Evolutionary conservation across 768 basidiomycete genomes (phyloP).

Genomic region (Agrocybe praecox): DNA sequence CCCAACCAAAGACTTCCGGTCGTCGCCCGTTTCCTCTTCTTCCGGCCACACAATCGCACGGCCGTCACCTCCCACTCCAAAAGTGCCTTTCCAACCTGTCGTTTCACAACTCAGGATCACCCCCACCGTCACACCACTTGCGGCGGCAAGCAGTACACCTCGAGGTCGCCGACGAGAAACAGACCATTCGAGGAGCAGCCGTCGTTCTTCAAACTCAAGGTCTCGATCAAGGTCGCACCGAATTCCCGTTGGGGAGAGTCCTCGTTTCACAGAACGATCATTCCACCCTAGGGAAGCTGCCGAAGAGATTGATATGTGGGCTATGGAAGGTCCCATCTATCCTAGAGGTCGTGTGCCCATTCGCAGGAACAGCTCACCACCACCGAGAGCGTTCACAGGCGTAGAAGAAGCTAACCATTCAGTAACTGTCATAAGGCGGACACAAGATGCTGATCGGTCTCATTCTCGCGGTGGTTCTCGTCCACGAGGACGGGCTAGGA

Average conservation of each 20-base stretch:
- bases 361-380: slow-evolving; percentile 63
- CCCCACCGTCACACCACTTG: slow-evolving; percentile 18
- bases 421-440: slow-evolving; percentile 23
- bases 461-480: slow-evolving; percentile 26
- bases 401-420: slow-evolving; percentile 28
- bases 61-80: slow-evolving; percentile 65
- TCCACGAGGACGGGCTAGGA: slow-evolving; percentile 55
- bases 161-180: slow-evolving; percentile 54
- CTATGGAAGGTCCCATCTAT: slow-evolving; percentile 34
- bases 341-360: slow-evolving; percentile 52
- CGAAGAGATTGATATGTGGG: slow-evolving; percentile 10
- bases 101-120: slow-evolving; percentile 24
- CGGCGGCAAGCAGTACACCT: slow-evolving; percentile 44
- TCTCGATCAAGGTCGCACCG: slow-evolving; percentile 45
- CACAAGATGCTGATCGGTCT: slow-evolving; percentile 23
- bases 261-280: neutral
- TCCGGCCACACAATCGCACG: slow-evolving; percentile 50
- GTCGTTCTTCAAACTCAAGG: slow-evolving; percentile 33
- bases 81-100: slow-evolving; percentile 37
- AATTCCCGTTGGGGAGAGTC: slow-evolving; percentile 13
- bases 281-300: neutral
- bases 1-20: slow-evolving; percentile 29
- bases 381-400: slow-evolving; percentile 47
- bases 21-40: slow-evolving; percentile 48
- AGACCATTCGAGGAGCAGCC: slow-evolving; percentile 31